phyloP scores from a whole-genome alignment of 139 green algal genomes.

The Pseudopediastrum boryanum region DNA sequence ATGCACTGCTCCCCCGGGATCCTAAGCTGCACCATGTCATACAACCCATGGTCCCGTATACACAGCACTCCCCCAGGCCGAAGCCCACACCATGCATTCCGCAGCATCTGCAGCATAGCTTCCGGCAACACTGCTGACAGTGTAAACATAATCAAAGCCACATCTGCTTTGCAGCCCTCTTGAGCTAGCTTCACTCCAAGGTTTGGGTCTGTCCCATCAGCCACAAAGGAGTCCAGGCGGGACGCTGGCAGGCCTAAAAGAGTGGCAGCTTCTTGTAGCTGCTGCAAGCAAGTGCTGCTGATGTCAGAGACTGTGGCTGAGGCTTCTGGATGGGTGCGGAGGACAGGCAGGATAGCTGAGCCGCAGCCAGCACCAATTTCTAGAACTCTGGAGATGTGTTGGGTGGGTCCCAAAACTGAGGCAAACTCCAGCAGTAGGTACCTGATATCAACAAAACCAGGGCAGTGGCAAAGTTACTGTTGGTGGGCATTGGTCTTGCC shows the following conservation, averaged over 20 bases:
- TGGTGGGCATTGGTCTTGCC: too few species aligned
- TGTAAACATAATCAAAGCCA: slow-evolving; percentile 80
- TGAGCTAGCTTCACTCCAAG: slow-evolving; percentile 14
- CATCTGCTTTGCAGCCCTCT: slow-evolving; percentile 48
- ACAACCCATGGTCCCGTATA: slow-evolving; percentile 81
- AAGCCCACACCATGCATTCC: slow-evolving; percentile 51
- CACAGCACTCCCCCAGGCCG: slow-evolving; percentile 65
- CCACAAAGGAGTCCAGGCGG: slow-evolving; percentile 47
- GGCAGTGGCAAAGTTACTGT: too few species aligned
- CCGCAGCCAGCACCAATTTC: slow-evolving; percentile 80
- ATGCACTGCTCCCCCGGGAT: slow-evolving; percentile 41
- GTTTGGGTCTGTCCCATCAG: slow-evolving; percentile 48
- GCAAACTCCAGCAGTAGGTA: slow-evolving; percentile 82
- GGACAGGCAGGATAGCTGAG: slow-evolving; percentile 67
- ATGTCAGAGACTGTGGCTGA: slow-evolving; percentile 64
- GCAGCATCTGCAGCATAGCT: slow-evolving; percentile 53
- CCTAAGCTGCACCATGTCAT: slow-evolving; percentile 74
- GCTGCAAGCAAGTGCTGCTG: slow-evolving; percentile 59
- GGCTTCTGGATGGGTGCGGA: slow-evolving; percentile 56
- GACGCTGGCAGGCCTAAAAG: slow-evolving; percentile 46
- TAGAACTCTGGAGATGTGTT: slow-evolving; percentile 43
- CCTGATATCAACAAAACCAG: too few species aligned
- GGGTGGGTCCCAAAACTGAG: slow-evolving; percentile 35
- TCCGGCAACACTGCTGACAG: slow-evolving; percentile 66
- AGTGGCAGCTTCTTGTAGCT: slow-evolving; percentile 51